phyloP scores from a whole-genome alignment of 805 yeast genomes.

The Ogataea haglerorum region DNA sequence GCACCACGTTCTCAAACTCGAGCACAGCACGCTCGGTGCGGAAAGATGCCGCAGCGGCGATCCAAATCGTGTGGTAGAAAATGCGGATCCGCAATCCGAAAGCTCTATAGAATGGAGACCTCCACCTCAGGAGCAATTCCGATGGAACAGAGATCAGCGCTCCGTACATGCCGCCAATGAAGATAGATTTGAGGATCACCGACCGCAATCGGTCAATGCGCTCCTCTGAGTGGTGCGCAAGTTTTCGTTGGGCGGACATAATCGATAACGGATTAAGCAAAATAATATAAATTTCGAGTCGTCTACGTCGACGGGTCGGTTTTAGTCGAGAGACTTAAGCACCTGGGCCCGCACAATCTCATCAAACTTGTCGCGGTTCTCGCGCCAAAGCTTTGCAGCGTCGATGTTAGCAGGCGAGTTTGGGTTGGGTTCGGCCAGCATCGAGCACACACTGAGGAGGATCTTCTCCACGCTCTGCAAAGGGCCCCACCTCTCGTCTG shows the following conservation, averaged over 20 bases:
- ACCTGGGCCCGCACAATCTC: slow-evolving; percentile 65
- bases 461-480: slow-evolving; percentile 98
- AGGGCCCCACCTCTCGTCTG: slow-evolving; percentile 98
- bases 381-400: slow-evolving; percentile 87
- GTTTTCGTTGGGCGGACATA: slow-evolving; percentile 10
- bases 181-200: slow-evolving; percentile 31
- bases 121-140: slow-evolving; percentile 35
- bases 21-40: slow-evolving; percentile 35
- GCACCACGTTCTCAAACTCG: slow-evolving; percentile 30
- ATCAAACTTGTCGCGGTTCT: slow-evolving; percentile 66
- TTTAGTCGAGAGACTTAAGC: slow-evolving; percentile 63
- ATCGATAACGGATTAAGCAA: neutral
- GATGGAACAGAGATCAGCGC: slow-evolving; percentile 37
- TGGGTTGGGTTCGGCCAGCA: slow-evolving; percentile 95
- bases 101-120: slow-evolving; percentile 36
- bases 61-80: slow-evolving; percentile 37
- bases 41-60: slow-evolving; percentile 36
- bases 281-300: slow-evolving; percentile 1
- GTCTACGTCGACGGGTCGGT: slow-evolving; percentile 25
- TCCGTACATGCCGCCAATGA: slow-evolving; percentile 36
- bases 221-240: slow-evolving; percentile 25
- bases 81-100: slow-evolving; percentile 36
- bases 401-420: slow-evolving; percentile 92
- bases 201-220: slow-evolving; percentile 26
- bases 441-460: slow-evolving; percentile 84